Evolutionary conservation across 1,284 basidiomycete species (phyloP).

Genomic region (Blastosporella zonata): DNA sequence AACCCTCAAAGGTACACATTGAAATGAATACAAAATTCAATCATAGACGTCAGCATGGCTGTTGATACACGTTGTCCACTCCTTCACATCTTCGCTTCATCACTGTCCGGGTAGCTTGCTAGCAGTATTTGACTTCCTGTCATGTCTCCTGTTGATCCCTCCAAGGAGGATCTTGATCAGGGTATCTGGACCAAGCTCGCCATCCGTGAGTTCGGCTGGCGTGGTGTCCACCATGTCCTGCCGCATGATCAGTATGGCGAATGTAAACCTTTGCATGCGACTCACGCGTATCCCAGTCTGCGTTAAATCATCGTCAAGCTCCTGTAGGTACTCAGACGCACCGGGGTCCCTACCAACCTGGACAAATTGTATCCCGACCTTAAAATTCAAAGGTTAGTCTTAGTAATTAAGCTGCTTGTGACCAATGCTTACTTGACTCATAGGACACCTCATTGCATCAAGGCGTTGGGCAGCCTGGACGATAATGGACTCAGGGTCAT

Average conservation of each 20-base stretch:
- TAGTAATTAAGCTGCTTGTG: background rate
- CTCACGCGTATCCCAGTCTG: slow-evolving; percentile 15
- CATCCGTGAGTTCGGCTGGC: slow-evolving; percentile 34
- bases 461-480: slow-evolving; percentile 46
- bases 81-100: background rate
- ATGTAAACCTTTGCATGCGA: no score
- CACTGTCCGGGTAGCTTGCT: background rate
- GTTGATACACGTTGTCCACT: no score
- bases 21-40: no score
- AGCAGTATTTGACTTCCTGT: background rate
- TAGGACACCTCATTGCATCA: slow-evolving; percentile 44
- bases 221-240: slow-evolving; percentile 66
- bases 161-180: slow-evolving; percentile 54
- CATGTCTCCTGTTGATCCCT: slow-evolving; percentile 48
- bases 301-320: slow-evolving; percentile 48
- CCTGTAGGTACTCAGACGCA: slow-evolving; percentile 44
- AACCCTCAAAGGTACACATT: slow-evolving; percentile 2
- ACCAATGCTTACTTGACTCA: slow-evolving; percentile 44
- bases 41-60: no score
- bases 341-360: slow-evolving; percentile 48
- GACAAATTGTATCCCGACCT: slow-evolving; percentile 61
- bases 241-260: background rate
- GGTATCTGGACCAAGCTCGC: slow-evolving; percentile 32
- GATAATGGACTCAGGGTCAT: slow-evolving; percentile 51
- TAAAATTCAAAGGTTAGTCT: background rate